Percentiles rank a stretch among this genome's conserved stretches.
These are phyloP conservation scores for Taphrina pruni DNA, from an alignment of 1,139 yeast genomes.

Conservation along the genomic window DNA sequence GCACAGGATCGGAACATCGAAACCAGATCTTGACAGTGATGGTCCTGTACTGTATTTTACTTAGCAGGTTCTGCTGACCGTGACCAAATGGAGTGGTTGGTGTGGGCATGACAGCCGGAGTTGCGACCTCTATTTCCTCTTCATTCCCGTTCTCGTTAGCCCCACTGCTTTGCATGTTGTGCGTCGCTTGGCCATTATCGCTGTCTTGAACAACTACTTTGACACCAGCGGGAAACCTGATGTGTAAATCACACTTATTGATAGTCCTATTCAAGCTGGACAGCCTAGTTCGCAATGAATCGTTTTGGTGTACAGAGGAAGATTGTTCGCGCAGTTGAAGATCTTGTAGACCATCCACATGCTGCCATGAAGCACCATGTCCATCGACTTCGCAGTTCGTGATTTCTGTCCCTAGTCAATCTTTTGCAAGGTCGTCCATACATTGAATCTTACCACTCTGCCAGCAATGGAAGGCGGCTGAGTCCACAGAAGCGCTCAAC, in stretches of 20 bases:
- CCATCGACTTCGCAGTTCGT: conserved; percentile 69
- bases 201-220: conserved; percentile 54
- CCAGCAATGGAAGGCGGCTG: conserved; percentile 77
- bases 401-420: conserved; percentile 52
- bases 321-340: conserved; percentile 53
- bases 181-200: conserved; percentile 41
- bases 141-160: conserved; percentile 55
- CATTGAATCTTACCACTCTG: conserved; percentile 57
- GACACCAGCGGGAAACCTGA: conserved; percentile 74
- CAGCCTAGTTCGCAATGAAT: conserved; percentile 57
- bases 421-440: background rate
- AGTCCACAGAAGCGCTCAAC: conserved; percentile 62
- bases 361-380: conserved; percentile 58
- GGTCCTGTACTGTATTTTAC: conserved; percentile 62
- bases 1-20: conserved; percentile 66
- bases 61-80: background rate
- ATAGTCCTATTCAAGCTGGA: conserved; percentile 51
- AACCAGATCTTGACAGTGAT: conserved; percentile 74
- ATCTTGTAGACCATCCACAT: conserved; percentile 66
- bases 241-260: conserved; percentile 72
- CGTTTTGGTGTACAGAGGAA: conserved; percentile 48
- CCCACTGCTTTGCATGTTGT: conserved; percentile 21
- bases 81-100: conserved; percentile 29
- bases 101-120: conserved; percentile 46
- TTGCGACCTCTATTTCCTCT: conserved; percentile 50